Evolutionary conservation across 192 early-diverging fungal genomes (phyloP).

Genomic region (Coemansia sp.): DNA sequence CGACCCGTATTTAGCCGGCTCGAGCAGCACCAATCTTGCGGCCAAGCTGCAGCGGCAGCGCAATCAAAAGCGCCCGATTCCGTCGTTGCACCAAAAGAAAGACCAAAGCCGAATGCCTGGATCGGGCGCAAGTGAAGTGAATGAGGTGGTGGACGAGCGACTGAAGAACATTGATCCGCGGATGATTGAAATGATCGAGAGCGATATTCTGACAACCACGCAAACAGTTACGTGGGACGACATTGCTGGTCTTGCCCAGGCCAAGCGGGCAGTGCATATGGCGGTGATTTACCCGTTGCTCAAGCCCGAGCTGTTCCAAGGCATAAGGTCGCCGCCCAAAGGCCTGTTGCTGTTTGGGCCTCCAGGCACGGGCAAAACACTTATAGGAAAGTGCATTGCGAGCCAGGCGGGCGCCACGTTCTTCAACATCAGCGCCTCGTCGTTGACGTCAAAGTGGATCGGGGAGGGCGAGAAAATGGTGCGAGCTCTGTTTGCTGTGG

Average conservation of each 20-base stretch:
- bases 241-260: conserved; percentile 80
- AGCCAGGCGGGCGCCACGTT: conserved; percentile 85
- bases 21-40: not conserved
- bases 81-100: conserved; percentile 25
- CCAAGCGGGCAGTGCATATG: conserved; percentile 77
- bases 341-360: conserved; percentile 87
- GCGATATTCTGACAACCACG: conserved; percentile 75
- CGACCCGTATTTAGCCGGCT: conserved; percentile 14
- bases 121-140: conserved; percentile 14
- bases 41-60: conserved; percentile 18
- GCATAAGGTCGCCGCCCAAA: conserved; percentile 78
- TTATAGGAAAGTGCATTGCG: conserved; percentile 89
- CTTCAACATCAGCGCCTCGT: conserved; percentile 87
- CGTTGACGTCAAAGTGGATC: conserved; percentile 92
- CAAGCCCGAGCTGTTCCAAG: conserved; percentile 82
- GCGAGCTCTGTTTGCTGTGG: conserved; percentile 88
- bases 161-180: conserved; percentile 82
- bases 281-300: conserved; percentile 81
- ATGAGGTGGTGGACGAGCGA: conserved; percentile 65
- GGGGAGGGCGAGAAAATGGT: conserved; percentile 95
- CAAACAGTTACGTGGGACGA: conserved; percentile 75
- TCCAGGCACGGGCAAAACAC: conserved; percentile 80
- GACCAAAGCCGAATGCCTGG: not conserved
- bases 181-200: conserved; percentile 86
- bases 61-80: conserved; percentile 6